These are phyloP conservation scores for Salix arbutifolia DNA, from an alignment of 345 rosid species.

Conservation along the genomic window DNA sequence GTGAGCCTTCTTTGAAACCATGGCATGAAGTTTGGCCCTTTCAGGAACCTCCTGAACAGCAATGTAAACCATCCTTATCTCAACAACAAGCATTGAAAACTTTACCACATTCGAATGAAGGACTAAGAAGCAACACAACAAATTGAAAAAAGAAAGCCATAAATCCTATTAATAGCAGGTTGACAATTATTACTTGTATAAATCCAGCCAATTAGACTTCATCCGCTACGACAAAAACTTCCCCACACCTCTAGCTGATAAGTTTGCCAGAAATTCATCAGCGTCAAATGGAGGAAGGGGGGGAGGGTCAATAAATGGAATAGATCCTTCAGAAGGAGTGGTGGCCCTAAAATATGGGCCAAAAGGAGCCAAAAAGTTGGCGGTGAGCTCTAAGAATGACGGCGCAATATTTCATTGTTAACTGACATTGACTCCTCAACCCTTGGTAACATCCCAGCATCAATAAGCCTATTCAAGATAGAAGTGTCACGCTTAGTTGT, in stretches of 20 bases:
- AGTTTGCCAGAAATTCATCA: constrained; percentile 73
- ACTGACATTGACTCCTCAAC: constrained; percentile 99
- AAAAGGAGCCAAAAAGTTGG: constrained; percentile 94
- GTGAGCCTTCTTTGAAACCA: constrained; percentile 88
- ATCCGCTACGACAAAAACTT: constrained; percentile 87
- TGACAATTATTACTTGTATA: constrained; percentile 60
- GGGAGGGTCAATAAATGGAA: constrained; percentile 86
- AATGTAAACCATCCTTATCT: constrained; percentile 13
- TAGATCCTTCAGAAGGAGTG: constrained; percentile 82
- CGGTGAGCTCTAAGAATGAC: constrained; percentile 96
- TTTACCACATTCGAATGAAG: not conserved
- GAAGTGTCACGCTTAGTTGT: constrained; percentile 94
- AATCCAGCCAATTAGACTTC: constrained; percentile 94
- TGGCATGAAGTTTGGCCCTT: constrained; percentile 86
- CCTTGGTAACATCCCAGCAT: constrained; percentile 91
- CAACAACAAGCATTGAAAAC: constrained; percentile 8
- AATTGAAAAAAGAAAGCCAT: not conserved
- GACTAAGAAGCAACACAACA: not conserved
- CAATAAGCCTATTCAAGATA: constrained; percentile 85
- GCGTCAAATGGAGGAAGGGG: constrained; percentile 55
- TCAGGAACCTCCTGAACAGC: constrained; percentile 72
- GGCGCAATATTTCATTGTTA: constrained; percentile 84
- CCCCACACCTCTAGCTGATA: constrained; percentile 84
- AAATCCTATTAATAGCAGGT: not conserved
- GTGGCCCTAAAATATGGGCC: constrained; percentile 79